phyloP scores from a whole-genome alignment of 2,329 filamentous ascomycete species.

The Colletotrichum orchidophilum region DNA sequence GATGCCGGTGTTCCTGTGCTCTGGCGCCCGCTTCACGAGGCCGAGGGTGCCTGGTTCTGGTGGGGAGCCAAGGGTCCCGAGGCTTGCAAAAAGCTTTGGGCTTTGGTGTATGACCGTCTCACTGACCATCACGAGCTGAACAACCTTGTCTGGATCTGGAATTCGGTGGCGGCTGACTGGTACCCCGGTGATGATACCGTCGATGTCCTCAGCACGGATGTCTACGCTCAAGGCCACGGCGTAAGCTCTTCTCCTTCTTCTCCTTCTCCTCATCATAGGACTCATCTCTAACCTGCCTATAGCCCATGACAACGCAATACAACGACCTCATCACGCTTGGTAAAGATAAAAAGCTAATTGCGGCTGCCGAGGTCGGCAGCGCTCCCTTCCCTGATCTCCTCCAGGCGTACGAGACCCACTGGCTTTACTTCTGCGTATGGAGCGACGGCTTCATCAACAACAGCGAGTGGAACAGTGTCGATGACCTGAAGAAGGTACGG shows the following conservation, averaged over 20 bases:
- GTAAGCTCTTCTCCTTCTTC: slow-evolving; percentile 38
- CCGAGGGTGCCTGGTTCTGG: slow-evolving; percentile 62
- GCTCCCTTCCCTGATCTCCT: slow-evolving; percentile 53
- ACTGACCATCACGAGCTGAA: slow-evolving; percentile 54
- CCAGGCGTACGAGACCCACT: slow-evolving; percentile 55
- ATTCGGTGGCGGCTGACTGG: slow-evolving; percentile 54
- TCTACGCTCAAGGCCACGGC: slow-evolving; percentile 55
- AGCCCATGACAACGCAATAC: slow-evolving; percentile 54
- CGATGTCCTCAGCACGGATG: slow-evolving; percentile 57
- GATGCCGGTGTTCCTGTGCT: slow-evolving; percentile 55
- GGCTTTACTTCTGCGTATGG: slow-evolving; percentile 60
- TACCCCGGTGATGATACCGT: slow-evolving; percentile 57
- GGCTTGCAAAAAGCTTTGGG: slow-evolving; percentile 54
- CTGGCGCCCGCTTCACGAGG: slow-evolving; percentile 59
- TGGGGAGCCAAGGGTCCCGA: slow-evolving; percentile 59
- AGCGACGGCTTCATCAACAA: slow-evolving; percentile 53
- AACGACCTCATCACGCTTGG: slow-evolving; percentile 53
- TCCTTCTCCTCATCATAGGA: too few species aligned
- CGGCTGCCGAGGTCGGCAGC: slow-evolving; percentile 56
- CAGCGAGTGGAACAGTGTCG: slow-evolving; percentile 50
- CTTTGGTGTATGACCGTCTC: slow-evolving; percentile 54
- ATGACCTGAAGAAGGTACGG: slow-evolving; percentile 47
- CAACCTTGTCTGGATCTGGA: slow-evolving; percentile 62
- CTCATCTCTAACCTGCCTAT: neutral
- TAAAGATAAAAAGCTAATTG: slow-evolving; percentile 57